Evolutionary conservation across 768 basidiomycete species (phyloP), one percentile per base, ranked within the genome.

Genomic region (Boletus pseudopeckii): DNA sequence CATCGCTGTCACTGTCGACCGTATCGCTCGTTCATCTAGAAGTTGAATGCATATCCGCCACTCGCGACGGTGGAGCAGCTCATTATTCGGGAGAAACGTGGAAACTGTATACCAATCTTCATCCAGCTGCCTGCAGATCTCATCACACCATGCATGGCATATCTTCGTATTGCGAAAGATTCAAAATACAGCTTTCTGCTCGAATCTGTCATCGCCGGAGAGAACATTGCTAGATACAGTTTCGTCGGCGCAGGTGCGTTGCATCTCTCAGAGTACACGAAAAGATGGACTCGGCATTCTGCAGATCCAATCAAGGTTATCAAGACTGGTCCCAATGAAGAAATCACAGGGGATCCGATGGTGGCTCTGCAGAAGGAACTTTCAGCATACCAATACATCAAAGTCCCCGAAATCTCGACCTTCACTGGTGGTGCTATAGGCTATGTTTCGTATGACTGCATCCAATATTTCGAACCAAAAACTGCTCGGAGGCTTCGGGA

Each of bases 361-460:
- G 68, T 74, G 28, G 81, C 80, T 26, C 80, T 99, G 42, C 89
- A 98, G 73, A 85, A 83, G 61, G 93, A 96, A 68, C 82, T 99
- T 20, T 75, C 85, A 7, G 75, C 87, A 49, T 92, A 98, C 75
- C 80, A 88, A 70, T 97, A 95, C 68, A 82, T 97, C 71, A 88
- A 88, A 68, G 84, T 97, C 24, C 93, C 93, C 5, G 90, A 95
- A 69, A 79, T 96, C 34, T 86, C 91, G 2, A 95, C 95, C 0
- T 97, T 98, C 68, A 96, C 94, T 42, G 97, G 97, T 43, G 97
- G 97, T 42, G 96, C 95, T 1, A 92, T 98, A 65, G 97, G 97
- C 50, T 98, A 97, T 69, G 92, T 99, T 55, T 83, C 92, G 13
- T 99, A 94, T 74, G 97, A 99, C 69, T 93, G 92, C 70, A 85